A percentile compares a stretch with the other conserved stretches of the same genome.
These are phyloP conservation scores for Botrytis galanthina DNA, from an alignment of 2,329 filamentous ascomycete species.

Conservation along the genomic window DNA sequence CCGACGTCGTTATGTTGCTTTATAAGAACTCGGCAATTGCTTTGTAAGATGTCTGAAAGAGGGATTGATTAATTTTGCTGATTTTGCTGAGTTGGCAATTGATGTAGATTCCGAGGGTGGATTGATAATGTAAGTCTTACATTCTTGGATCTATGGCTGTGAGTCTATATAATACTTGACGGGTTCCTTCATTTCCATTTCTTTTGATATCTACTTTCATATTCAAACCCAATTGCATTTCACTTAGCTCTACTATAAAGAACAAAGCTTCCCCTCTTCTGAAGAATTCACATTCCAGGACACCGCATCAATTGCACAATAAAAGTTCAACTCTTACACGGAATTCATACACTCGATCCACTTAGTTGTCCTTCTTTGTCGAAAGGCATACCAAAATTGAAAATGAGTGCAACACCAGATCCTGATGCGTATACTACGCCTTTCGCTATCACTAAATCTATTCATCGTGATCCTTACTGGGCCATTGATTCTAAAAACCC, in stretches of 20 bases:
- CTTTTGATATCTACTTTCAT: neutral
- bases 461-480: slow-evolving; percentile 33
- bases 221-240: neutral
- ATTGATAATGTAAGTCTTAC: neutral
- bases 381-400: neutral
- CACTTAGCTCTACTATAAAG: neutral
- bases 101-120: neutral
- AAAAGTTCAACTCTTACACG: neutral
- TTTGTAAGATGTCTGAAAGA: neutral
- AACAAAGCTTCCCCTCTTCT: neutral
- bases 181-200: neutral
- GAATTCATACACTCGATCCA: neutral
- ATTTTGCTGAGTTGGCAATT: neutral
- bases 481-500: slow-evolving; percentile 31
- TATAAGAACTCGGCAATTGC: neutral
- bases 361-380: neutral
- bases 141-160: neutral
- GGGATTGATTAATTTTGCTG: neutral
- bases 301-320: neutral
- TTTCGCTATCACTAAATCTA: slow-evolving; percentile 30
- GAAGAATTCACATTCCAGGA: neutral
- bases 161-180: neutral
- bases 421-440: slow-evolving; percentile 21
- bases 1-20: neutral
- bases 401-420: neutral